Conservation (phyloP, 108 stramenopile genomes). For the Fragilariopsis cylindrus region DNA sequence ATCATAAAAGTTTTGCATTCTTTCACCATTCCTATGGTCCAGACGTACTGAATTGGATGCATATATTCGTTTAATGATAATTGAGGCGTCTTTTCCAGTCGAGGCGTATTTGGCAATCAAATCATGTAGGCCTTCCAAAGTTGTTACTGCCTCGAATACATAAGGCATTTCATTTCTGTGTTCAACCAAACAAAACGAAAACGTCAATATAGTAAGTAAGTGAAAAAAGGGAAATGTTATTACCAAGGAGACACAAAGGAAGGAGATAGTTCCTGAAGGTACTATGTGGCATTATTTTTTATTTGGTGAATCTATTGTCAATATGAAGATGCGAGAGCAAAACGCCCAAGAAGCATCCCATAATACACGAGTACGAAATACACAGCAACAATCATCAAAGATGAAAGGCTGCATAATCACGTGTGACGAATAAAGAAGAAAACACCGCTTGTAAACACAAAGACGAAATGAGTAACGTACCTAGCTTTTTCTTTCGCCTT, state of each 20-base stretch:
- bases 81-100: constrained; percentile 77
- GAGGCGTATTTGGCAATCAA: constrained; percentile 78
- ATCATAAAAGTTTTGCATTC: constrained; percentile 92
- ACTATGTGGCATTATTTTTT: constrained; percentile 71
- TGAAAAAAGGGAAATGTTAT: constrained; percentile 52
- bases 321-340: constrained; percentile 24
- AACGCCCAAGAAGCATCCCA: constrained; percentile 25
- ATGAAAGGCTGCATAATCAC: neutral
- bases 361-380: constrained; percentile 28
- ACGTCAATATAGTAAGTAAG: constrained; percentile 1
- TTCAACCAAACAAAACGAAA: constrained; percentile 1
- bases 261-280: constrained; percentile 55
- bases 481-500: constrained; percentile 75
- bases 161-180: constrained; percentile 83
- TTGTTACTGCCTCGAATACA: constrained; percentile 90
- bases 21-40: constrained; percentile 85
- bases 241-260: constrained; percentile 85
- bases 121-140: constrained; percentile 86
- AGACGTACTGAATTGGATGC: constrained; percentile 78
- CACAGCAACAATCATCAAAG: neutral
- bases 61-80: constrained; percentile 84
- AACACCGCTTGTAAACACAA: constrained; percentile 19
- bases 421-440: constrained; percentile 22
- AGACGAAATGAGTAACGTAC: constrained; percentile 44
- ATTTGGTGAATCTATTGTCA: constrained; percentile 26